Evolutionary conservation across 352 stramenopile genomes (phyloP).

Genomic region (Sclerospora graminicola): DNA sequence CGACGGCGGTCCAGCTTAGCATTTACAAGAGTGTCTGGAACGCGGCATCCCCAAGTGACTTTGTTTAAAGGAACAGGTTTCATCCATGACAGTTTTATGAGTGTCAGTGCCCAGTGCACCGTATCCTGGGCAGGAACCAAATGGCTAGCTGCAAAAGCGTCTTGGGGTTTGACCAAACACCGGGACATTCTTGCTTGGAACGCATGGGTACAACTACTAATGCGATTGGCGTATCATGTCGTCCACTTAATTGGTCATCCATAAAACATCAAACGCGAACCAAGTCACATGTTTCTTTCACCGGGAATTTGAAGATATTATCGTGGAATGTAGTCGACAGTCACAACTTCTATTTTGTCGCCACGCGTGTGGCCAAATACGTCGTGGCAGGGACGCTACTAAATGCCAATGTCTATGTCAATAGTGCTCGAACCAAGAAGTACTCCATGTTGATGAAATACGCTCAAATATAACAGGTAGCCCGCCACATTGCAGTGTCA

Average conservation of each 20-base stretch:
- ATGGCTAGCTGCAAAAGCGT: conserved; percentile 30
- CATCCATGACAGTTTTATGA: too few species aligned
- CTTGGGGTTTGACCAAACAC: conserved; percentile 29
- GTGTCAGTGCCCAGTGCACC: conserved; percentile 23
- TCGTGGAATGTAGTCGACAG: conserved; percentile 29
- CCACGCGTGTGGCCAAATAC: conserved; percentile 32
- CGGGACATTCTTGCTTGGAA: conserved; percentile 36
- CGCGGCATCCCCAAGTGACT: conserved; percentile 28
- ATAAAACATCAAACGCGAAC: conserved; percentile 35
- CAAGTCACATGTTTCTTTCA: conserved; percentile 43
- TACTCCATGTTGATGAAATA: conserved; percentile 29
- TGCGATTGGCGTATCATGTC: conserved; percentile 43
- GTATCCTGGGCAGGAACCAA: conserved; percentile 43
- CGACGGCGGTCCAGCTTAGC: conserved; percentile 23
- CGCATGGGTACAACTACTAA: conserved; percentile 46
- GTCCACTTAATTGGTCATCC: conserved; percentile 48
- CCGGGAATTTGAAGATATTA: conserved; percentile 16
- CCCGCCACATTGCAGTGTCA: conserved; percentile 25
- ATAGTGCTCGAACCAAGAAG: conserved; percentile 34
- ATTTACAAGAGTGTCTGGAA: conserved; percentile 39
- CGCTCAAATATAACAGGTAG: conserved; percentile 22
- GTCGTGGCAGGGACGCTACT: conserved; percentile 26
- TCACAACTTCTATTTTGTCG: conserved; percentile 30
- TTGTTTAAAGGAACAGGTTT: conserved; percentile 29
- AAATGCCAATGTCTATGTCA: conserved; percentile 24